Base-by-base conservation (phyloP, 2,329 filamentous ascomycete species). In the Penicillium sp. region DNA sequence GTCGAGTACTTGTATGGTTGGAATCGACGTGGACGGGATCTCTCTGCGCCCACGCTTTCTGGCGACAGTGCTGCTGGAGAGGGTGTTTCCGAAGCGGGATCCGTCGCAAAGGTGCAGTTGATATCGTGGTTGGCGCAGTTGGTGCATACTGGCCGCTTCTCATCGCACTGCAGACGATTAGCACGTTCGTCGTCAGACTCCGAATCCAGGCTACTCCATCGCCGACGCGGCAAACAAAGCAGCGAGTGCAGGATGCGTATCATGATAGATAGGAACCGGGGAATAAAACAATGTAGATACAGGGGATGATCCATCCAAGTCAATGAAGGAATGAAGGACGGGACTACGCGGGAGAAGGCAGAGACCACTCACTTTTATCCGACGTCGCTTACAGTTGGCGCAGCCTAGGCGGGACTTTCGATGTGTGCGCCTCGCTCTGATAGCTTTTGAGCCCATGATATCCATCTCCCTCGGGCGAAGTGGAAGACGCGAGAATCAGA, bases 401-500 rank as follows among this genome's bases (percentile, higher is more conserved):
- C 63, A 67, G 3, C 63, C 63, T 10, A 48, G 33, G 0, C 61
- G 56, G 7, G 63, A 65, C 34, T 66, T 67, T 15, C 41, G 51
- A 47, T 67, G 63, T 5, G 59, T 47, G 17, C 54, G 53, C n/a
- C 63, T 50, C 4, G 59, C 45, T 35, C 45, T 32, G 14, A 51
- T 20, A n/a, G 30, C 10, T 23, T 36, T 39, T 9, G 18, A 13
- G 21, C 28, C 14, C 3, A 10, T 14, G 11, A 21, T 18, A 19
- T 33, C 21, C 31, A 33, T 33, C 18, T 16, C 18, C 16, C 7
- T 8, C 16, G 11, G 27, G 8, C n/a, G n/a, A n/a, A n/a, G n/a
- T n/a, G n/a, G n/a, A n/a, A n/a, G n/a, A n/a, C n/a, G n/a, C n/a
- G 20, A 27, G 26, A 19, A 21, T 20, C 21, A 2, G 27, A 2